phyloP scores from a whole-genome alignment of 2,329 filamentous ascomycete genomes.

The Fusarium pseudocircinatum region DNA sequence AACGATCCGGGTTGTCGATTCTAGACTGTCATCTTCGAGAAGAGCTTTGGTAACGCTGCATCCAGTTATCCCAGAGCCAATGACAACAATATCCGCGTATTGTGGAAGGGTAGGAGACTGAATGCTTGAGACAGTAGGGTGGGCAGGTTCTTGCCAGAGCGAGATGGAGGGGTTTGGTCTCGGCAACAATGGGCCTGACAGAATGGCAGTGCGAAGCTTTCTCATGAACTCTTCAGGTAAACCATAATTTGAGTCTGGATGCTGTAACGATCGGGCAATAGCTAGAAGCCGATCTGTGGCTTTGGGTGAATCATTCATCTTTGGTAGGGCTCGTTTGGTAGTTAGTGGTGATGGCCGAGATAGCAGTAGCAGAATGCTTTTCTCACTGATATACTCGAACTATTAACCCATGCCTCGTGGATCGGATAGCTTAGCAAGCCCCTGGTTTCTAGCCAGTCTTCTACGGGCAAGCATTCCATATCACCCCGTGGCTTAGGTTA shows the following conservation, averaged over 20 bases:
- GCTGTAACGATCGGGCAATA: not conserved
- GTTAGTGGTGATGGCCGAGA: not conserved
- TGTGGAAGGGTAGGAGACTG: not conserved
- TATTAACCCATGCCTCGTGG: not conserved
- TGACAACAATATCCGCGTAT: not conserved
- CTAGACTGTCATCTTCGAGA: not conserved
- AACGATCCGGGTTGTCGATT: not conserved
- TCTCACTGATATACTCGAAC: not conserved
- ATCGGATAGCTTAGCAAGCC: not conserved
- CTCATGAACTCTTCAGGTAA: not conserved
- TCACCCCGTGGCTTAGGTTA: fast-evolving
- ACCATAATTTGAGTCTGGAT: fast-evolving
- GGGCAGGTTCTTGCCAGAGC: not conserved
- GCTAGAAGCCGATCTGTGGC: not conserved
- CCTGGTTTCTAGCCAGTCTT: not conserved
- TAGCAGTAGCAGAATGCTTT: not conserved
- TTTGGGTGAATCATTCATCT: not conserved
- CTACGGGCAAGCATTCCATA: not conserved
- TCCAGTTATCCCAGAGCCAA: not conserved
- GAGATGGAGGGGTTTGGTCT: not conserved
- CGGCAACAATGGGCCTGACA: not conserved
- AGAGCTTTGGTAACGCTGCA: not conserved
- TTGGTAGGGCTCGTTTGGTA: fast-evolving
- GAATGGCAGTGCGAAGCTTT: not conserved
- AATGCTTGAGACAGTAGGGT: not conserved